A percentile compares a stretch with the other conserved stretches of the same genome.
These are phyloP conservation scores for Acidomyces sp. DNA, from an alignment of 495 filamentous ascomycete genomes.

Conservation along the genomic window DNA sequence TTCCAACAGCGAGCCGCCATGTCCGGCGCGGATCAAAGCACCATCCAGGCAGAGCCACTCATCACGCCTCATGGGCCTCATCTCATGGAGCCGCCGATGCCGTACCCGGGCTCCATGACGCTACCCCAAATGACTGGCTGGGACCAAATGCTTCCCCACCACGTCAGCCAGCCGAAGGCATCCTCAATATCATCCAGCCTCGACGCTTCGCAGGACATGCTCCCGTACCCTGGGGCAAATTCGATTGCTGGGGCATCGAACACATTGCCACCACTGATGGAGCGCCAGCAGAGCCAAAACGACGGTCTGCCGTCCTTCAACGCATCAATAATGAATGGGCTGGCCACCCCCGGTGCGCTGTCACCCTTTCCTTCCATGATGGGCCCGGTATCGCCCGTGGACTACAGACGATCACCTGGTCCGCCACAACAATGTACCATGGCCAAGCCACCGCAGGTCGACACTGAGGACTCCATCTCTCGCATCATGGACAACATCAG, in stretches of 20 bases:
- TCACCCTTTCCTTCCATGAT: constrained; percentile 67
- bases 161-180: constrained; percentile 43
- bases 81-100: constrained; percentile 34
- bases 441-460: constrained; percentile 35
- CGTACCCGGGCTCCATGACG: constrained; percentile 61
- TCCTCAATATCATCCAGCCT: constrained; percentile 51
- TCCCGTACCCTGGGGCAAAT: constrained; percentile 42
- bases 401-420: constrained; percentile 56
- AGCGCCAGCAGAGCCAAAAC: constrained; percentile 46
- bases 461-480: constrained; percentile 66
- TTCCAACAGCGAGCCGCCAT: constrained; percentile 94
- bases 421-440: constrained; percentile 33
- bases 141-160: constrained; percentile 64
- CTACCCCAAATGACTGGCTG: constrained; percentile 72
- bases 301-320: constrained; percentile 54
- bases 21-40: constrained; percentile 53
- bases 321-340: constrained; percentile 53
- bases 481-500: constrained; percentile 76
- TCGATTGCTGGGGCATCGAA: constrained; percentile 42
- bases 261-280: constrained; percentile 54
- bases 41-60: constrained; percentile 47
- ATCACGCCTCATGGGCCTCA: constrained; percentile 51
- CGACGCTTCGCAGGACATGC: constrained; percentile 49
- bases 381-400: constrained; percentile 56
- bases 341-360: constrained; percentile 66